These are phyloP conservation scores for Auricularia cornea DNA, from an alignment of 768 basidiomycete species.

Conservation along the genomic window DNA sequence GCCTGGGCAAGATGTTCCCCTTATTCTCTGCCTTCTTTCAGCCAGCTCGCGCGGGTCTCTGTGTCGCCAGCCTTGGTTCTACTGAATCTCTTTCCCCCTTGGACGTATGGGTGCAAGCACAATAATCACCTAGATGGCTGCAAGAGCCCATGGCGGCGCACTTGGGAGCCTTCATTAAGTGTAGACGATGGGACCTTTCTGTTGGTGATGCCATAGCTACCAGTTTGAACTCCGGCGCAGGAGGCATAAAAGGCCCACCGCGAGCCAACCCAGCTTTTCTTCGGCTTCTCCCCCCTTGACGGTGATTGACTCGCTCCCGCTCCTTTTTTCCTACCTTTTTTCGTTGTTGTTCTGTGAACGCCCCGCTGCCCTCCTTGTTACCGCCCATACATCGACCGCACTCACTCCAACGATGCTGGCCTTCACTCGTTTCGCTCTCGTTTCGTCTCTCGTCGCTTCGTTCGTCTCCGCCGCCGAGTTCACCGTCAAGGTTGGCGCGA, in stretches of 20 bases:
- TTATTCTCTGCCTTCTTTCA: no score
- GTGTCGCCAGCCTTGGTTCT: no score
- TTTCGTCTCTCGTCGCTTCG: background rate
- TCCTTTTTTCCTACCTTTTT: background rate
- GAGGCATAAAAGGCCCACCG: background rate
- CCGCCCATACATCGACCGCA: background rate
- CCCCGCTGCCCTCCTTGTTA: background rate
- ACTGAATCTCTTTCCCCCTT: no score
- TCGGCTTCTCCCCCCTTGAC: conserved; percentile 1
- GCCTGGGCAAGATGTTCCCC: no score
- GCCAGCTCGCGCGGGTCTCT: no score
- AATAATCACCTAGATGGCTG: no score
- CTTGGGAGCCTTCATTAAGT: background rate
- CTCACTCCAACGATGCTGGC: background rate
- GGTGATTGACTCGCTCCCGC: conserved; percentile 1
- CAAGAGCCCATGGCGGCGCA: no score
- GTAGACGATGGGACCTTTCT: background rate
- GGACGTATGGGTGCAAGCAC: no score
- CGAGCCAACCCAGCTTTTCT: background rate
- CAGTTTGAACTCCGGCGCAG: background rate
- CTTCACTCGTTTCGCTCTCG: background rate
- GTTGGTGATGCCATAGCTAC: background rate
- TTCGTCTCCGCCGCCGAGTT: background rate
- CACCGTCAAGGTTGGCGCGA: background rate
- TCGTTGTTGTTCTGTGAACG: conserved; percentile 1